Base-by-base conservation (phyloP, 2,329 filamentous ascomycete species). In the Aspergillus fructus region DNA sequence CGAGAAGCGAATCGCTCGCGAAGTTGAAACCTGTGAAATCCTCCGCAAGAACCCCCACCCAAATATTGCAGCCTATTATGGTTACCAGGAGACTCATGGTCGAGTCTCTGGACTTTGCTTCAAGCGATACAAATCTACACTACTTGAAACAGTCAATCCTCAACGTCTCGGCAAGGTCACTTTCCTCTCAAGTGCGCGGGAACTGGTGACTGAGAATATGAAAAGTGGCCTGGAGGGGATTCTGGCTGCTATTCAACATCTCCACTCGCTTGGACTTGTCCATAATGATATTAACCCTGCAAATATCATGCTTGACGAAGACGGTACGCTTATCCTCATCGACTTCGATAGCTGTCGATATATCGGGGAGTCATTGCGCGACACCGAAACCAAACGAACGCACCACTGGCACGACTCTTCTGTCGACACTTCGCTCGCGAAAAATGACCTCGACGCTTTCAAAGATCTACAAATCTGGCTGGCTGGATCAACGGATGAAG, bases 321-420 rank as follows among this genome's bases (percentile, higher is more conserved):
- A 68, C 6, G 58, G 56, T 11, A 62, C 17, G 12, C 51, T 66
- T 17, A 51, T 72, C 57, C 61, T 72, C 6, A 64, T 68, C 13
- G 66, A 73, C 61, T 72, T 74, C 23, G 69, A 65, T 60, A 66
- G 62, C 57, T 71, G 66, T 62, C 64, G 64, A 24, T 56, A 33
- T 37, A 58, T 65, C 17, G 66, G 66, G 23, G 59, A 66, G 39
- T 51, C 45, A 2, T 59, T 70, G 46, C 19, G 47, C 37, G 17
- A 11, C 2, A 64, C 58, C 7, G 41, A 55, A 49, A 60, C 58
- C 24, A 64, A 62, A 58, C 59, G 60, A 50, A 68, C 65, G 2
- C 46, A 55, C 30, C 46, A 64, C 15, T 70, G 63, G 64, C 53
- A 64, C 33, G 53, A 65, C 40, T 46, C 53, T 58, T 7, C 40